A percentile compares a stretch with the other conserved stretches of the same genome.
Conservation (phyloP, 345 rosid species). For the Brassica nigra region DNA sequence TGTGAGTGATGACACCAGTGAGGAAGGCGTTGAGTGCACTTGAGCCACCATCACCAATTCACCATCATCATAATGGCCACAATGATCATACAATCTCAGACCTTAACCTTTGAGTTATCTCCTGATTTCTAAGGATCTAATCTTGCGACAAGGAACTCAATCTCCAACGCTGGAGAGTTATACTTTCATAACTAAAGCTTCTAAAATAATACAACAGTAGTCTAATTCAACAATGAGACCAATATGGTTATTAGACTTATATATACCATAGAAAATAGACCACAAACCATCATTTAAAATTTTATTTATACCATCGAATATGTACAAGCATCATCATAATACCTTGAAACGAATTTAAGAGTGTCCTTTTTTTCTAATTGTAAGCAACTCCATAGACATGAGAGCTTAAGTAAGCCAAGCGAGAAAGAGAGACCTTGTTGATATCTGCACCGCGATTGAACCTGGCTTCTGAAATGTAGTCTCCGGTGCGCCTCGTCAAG, state of each 20-base stretch:
- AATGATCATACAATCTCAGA: conserved; percentile 9
- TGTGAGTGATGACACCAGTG: not conserved
- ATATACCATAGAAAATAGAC: not conserved
- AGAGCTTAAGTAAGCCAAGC: conserved; percentile 50
- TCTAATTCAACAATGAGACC: not conserved
- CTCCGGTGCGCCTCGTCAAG: conserved; percentile 66
- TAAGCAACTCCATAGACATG: conserved; percentile 75
- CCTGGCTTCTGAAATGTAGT: conserved; percentile 56
- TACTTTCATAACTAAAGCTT: not conserved
- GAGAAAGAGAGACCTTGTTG: conserved; percentile 44
- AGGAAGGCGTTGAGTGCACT: conserved; percentile 19
- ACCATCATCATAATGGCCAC: conserved; percentile 12
- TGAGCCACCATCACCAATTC: not conserved
- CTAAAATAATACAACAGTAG: not conserved
- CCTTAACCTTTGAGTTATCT: not conserved
- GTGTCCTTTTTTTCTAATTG: conserved; percentile 38
- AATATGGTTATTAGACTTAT: not conserved
- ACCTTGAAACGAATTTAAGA: too few species aligned
- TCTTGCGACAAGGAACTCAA: not conserved
- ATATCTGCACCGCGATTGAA: conserved; percentile 59
- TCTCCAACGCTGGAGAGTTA: conserved; percentile 4
- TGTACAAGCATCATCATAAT: not conserved
- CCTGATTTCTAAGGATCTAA: conserved; percentile 1
- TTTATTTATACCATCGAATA: conserved; percentile 1
- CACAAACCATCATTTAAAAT: not conserved